A percentile compares a stretch with the other conserved stretches of the same genome.
Conservation (phyloP, 2,329 filamentous ascomycete genomes). For the Pezicula carpinea region DNA sequence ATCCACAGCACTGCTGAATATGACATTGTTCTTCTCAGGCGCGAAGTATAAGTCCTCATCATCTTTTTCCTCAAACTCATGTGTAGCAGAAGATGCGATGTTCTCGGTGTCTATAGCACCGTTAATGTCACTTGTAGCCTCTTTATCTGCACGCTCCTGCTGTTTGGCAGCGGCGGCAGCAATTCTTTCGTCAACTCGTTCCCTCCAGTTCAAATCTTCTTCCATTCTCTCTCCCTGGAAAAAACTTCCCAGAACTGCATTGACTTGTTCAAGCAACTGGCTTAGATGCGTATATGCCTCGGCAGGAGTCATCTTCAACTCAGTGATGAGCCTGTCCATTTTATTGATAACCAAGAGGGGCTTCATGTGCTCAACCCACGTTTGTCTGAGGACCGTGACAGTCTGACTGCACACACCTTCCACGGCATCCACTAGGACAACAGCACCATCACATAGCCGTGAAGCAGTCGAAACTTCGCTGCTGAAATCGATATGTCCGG, state of each 20-base stretch:
- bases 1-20: slow-evolving; percentile 95
- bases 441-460: slow-evolving; percentile 86
- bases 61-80: slow-evolving; percentile 81
- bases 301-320: slow-evolving; percentile 85
- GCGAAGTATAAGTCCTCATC: slow-evolving; percentile 98
- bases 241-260: slow-evolving; percentile 94
- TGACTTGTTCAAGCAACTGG: slow-evolving; percentile 90
- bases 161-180: slow-evolving; percentile 65
- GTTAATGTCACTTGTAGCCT: slow-evolving; percentile 22
- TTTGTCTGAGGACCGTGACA: slow-evolving; percentile 90
- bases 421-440: slow-evolving; percentile 92
- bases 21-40: slow-evolving; percentile 97
- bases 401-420: slow-evolving; percentile 99
- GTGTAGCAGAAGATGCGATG: slow-evolving; percentile 47
- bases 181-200: slow-evolving; percentile 82
- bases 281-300: slow-evolving; percentile 88
- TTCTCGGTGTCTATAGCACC: slow-evolving; percentile 41
- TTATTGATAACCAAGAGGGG: slow-evolving; percentile 97
- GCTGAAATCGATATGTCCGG: slow-evolving; percentile 97
- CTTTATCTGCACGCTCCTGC: slow-evolving; percentile 35
- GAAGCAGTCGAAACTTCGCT: slow-evolving; percentile 97
- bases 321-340: slow-evolving; percentile 90
- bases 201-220: slow-evolving; percentile 92
- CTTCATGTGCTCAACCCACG: slow-evolving; percentile 93
- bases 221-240: slow-evolving; percentile 99